Base-by-base conservation (phyloP, 495 filamentous ascomycete species). In the Hypomontagnella monticulosa region DNA sequence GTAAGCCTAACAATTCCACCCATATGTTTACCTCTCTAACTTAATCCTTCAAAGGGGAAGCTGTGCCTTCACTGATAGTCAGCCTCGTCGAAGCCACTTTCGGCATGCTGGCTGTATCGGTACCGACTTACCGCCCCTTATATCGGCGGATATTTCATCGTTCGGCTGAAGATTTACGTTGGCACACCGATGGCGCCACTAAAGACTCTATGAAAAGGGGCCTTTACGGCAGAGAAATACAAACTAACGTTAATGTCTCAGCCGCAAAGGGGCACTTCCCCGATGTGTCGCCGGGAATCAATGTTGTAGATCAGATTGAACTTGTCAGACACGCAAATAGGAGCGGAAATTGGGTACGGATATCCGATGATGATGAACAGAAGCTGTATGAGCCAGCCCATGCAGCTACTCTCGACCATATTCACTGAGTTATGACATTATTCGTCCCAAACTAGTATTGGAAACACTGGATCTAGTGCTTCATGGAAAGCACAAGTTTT, bases 251-350 rank as follows among this genome's bases (percentile, higher is more conserved):
- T 3, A 43, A 43, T 19, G n/a, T 43, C 40, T 43, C 40, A 3
- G n/a, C 40, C 1, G 1, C 40, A 7, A 3, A 14, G 16, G 40
- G 40, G 6, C 15, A 15, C 8, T 43, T 16, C 40, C n/a, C 3
- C 6, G 16, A 15, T 19, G n/a, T 4, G 6, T 14, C n/a, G 18
- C 40, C 40, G 4, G 40, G 62, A 9, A 67, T 67, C 23, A 57
- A 33, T 3, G 58, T 67, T 38, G 57, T 53, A 8, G 61, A 67
- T 38, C 52, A 67, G 34, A 61, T 67, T 30, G 64, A 67, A 47
- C 53, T 67, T 7, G 53, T 57, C 14, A 43, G 46, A 14, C 64
- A 67, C 18, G 37, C 42, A 2, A 62, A 47, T 38, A 44, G 57
- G 40, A 57, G 46, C 33, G 57, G 64, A 30, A 40, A 16, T 19